These are phyloP conservation scores for Chalara sp. DNA, from an alignment of 2,329 filamentous ascomycete species.

Conservation along the genomic window DNA sequence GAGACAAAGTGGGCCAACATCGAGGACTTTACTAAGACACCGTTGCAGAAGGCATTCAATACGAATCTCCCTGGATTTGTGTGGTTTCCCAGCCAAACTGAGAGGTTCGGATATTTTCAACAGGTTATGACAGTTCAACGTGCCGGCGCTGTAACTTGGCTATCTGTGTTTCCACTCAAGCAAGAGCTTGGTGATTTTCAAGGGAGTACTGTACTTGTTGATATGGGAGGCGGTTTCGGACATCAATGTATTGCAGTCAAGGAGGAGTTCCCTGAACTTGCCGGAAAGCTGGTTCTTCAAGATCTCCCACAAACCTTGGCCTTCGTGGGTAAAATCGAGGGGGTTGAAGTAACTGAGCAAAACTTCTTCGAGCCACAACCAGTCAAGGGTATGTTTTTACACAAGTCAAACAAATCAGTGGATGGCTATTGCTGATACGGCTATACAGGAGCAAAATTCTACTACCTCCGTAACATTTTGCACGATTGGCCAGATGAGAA, in stretches of 20 bases:
- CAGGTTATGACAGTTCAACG: conserved; percentile 7
- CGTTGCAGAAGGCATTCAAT: conserved; percentile 5
- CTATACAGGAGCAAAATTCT: conserved; percentile 16
- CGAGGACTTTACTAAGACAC: conserved; percentile 2
- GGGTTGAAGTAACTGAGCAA: conserved; percentile 23
- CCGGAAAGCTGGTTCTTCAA: conserved; percentile 30
- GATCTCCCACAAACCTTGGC: conserved; percentile 26
- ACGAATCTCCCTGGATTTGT: conserved; percentile 7
- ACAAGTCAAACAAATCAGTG: too few relatives aligned
- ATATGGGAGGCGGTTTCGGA: neutral
- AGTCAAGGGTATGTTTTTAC: conserved; percentile 14
- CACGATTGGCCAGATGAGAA: conserved; percentile 33
- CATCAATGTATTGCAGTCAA: neutral
- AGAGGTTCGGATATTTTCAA: conserved; percentile 3
- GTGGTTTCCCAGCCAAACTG: conserved; percentile 5
- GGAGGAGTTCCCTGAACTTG: neutral
- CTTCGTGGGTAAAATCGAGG: conserved; percentile 20
- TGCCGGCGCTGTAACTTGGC: neutral
- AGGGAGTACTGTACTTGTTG: conserved; percentile 9
- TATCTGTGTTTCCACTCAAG: conserved; percentile 2
- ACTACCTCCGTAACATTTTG: conserved; percentile 32
- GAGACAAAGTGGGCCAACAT: conserved; percentile 15
- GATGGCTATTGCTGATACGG: neutral
- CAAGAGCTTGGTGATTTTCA: conserved; percentile 17
- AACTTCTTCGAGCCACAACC: conserved; percentile 25